Conservation (phyloP, 2,329 filamentous ascomycete species). For the Leptographium galeiforme region DNA sequence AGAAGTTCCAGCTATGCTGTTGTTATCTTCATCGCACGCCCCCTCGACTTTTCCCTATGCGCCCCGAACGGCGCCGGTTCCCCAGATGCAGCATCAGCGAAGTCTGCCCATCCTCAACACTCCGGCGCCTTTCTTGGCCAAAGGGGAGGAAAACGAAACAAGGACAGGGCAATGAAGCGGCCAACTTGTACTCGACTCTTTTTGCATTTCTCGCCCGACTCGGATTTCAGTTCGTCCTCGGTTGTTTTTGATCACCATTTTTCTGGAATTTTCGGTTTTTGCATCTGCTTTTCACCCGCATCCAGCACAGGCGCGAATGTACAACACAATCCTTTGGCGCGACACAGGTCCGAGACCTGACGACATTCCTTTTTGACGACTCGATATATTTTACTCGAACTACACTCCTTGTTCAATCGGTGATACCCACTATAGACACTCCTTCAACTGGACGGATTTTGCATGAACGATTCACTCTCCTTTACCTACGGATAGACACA, state of each 20-base stretch:
- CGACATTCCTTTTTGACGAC: not conserved
- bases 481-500: constrained; percentile 7
- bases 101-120: constrained; percentile 21
- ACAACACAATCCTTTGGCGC: constrained; percentile 6
- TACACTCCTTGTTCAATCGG: constrained; percentile 17
- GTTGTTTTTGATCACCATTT: constrained; percentile 10
- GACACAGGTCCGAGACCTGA: constrained; percentile 3
- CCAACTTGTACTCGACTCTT: not conserved
- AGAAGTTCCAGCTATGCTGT: constrained; percentile 22
- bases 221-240: not conserved
- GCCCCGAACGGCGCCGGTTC: constrained; percentile 23
- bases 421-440: constrained; percentile 33
- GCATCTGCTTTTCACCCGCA: constrained; percentile 3
- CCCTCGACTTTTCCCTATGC: constrained; percentile 26
- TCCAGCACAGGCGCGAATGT: constrained; percentile 12
- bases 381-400: constrained; percentile 12
- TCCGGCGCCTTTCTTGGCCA: constrained; percentile 19
- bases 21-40: constrained; percentile 16
- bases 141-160: constrained; percentile 21
- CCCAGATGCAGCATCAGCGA: constrained; percentile 23
- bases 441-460: constrained; percentile 22
- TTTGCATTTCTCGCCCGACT: not conserved
- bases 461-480: constrained; percentile 18
- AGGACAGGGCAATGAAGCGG: not conserved
- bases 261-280: constrained; percentile 12